phyloP scores from a whole-genome alignment of 768 basidiomycete species.

The Boletus reticuloceps region DNA sequence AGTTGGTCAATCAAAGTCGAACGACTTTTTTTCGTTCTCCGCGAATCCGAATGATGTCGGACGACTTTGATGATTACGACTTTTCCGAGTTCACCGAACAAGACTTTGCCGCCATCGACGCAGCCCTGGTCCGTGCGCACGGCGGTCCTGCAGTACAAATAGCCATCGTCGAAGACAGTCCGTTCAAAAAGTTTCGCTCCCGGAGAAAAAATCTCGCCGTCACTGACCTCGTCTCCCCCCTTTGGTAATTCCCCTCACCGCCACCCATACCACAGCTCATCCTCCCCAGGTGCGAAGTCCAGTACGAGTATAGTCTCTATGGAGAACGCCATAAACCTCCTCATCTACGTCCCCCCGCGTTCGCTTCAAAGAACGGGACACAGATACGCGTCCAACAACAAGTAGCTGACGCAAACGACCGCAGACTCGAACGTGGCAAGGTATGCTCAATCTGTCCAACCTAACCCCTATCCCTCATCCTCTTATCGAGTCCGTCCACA shows the following conservation, averaged over 20 bases:
- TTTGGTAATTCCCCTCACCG: conserved; percentile 46
- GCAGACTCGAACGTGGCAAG: conserved; percentile 49
- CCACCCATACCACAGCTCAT: neutral
- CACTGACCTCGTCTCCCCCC: conserved; percentile 57
- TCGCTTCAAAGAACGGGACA: conserved; percentile 57
- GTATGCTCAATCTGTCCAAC: conserved; percentile 35
- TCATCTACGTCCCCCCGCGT: conserved; percentile 50
- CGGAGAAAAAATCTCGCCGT: conserved; percentile 49
- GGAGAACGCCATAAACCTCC: conserved; percentile 52
- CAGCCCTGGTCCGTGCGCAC: conserved; percentile 11
- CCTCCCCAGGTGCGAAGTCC: conserved; percentile 68
- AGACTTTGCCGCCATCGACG: conserved; percentile 45
- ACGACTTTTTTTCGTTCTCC: conserved; percentile 20
- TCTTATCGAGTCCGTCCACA: conserved; percentile 61
- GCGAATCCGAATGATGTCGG: conserved; percentile 21
- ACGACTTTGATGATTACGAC: conserved; percentile 49
- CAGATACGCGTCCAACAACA: conserved; percentile 51
- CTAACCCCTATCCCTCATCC: neutral
- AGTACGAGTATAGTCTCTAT: conserved; percentile 72
- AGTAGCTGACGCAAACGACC: conserved; percentile 55
- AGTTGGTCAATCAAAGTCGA: conserved; percentile 20
- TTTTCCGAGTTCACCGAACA: conserved; percentile 57
- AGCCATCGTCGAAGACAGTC: conserved; percentile 32
- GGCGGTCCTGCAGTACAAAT: conserved; percentile 34
- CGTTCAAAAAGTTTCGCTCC: conserved; percentile 44